phyloP scores from a whole-genome alignment of 2,329 filamentous ascomycete species.

The Periconia macrospinosa region DNA sequence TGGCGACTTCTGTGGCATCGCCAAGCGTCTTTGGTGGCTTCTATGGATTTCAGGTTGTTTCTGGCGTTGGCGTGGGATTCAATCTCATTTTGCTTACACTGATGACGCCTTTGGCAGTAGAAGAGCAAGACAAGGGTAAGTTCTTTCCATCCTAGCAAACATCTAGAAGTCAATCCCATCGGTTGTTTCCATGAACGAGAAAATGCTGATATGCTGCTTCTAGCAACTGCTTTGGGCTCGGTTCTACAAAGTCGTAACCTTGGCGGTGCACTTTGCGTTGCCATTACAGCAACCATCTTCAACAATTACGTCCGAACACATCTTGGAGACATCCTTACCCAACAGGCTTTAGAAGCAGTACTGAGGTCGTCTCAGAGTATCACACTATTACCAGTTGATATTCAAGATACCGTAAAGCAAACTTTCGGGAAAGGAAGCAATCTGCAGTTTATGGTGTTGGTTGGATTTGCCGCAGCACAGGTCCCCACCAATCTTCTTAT shows the following conservation, averaged over 20 bases:
- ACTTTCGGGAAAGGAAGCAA: background rate
- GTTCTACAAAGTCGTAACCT: background rate
- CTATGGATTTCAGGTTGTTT: background rate
- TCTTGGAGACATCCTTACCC: background rate
- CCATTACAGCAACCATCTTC: background rate
- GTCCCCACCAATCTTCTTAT: background rate
- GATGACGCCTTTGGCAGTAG: background rate
- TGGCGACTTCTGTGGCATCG: background rate
- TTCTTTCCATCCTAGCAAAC: background rate
- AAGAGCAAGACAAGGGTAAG: background rate
- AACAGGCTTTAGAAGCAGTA: background rate
- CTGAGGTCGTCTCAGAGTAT: background rate
- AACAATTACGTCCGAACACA: background rate
- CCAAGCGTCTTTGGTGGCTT: background rate
- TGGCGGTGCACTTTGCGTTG: background rate
- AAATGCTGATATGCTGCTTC: background rate
- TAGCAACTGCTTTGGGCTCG: background rate
- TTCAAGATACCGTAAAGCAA: background rate
- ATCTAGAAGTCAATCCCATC: too few species aligned
- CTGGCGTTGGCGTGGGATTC: background rate
- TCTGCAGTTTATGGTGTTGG: background rate
- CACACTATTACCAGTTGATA: background rate
- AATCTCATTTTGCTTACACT: background rate
- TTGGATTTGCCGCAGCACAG: background rate
- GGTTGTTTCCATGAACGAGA: too few species aligned